Percentiles rank a stretch among this genome's conserved stretches.
phyloP scores from a whole-genome alignment of 345 rosid species.

The Gossypium australe region DNA sequence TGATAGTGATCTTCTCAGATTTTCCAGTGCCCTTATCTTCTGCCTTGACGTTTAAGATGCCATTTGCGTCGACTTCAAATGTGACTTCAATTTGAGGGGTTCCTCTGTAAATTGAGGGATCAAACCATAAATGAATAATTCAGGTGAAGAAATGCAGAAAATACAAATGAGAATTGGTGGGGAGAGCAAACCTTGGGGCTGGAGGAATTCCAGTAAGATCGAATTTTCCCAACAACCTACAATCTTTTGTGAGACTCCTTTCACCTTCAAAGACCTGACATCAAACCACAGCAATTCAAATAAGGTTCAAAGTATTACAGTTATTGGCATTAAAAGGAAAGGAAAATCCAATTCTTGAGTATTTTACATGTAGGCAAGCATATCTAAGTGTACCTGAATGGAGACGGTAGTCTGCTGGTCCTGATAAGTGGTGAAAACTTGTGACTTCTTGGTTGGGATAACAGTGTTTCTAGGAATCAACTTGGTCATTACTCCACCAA shows the following conservation, averaged over 20 bases:
- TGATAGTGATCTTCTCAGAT: slow-evolving; percentile 91
- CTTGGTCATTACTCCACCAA: slow-evolving; percentile 99
- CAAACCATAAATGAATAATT: background rate
- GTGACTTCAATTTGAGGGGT: slow-evolving; percentile 98
- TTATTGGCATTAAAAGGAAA: background rate
- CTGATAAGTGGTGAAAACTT: slow-evolving; percentile 96
- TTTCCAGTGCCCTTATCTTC: slow-evolving; percentile 91
- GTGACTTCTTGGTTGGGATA: slow-evolving; percentile 96
- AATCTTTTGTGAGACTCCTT: slow-evolving; percentile 94
- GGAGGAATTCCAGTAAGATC: slow-evolving; percentile 81
- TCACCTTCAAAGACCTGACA: slow-evolving; percentile 93
- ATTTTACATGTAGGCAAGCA: slow-evolving; percentile 18
- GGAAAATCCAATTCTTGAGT: background rate
- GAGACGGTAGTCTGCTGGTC: slow-evolving; percentile 98
- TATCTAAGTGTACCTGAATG: slow-evolving; percentile 52
- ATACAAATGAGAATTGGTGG: too few species aligned
- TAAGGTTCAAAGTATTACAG: background rate
- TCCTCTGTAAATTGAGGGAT: slow-evolving; percentile 45
- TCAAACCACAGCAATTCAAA: slow-evolving; percentile 2
- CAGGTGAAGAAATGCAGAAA: too few species aligned
- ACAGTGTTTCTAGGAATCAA: slow-evolving; percentile 97
- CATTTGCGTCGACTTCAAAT: slow-evolving; percentile 92
- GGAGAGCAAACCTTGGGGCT: slow-evolving; percentile 63
- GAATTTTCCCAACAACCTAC: slow-evolving; percentile 79
- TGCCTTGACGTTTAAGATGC: slow-evolving; percentile 85